Base-by-base conservation (phyloP, 306 rosid species). In the Astragalus membranaceus region DNA sequence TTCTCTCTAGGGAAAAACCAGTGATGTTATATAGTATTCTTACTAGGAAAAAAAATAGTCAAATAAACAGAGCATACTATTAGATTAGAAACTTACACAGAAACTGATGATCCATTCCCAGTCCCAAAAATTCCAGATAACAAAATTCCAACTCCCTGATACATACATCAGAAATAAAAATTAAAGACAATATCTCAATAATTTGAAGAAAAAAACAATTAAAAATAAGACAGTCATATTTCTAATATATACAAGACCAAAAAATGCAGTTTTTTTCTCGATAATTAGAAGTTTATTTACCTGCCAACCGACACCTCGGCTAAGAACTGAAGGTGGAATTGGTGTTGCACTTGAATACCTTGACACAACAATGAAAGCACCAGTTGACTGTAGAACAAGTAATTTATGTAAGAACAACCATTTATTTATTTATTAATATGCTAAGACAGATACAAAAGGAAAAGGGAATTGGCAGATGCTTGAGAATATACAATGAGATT, bases 271-370 rank as follows among this genome's bases (percentile, higher is more conserved):
- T 20, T 20, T 20, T 20, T 20, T 20, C 2, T 2, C 23, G 23
- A 20, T 20, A 20, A 20, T 20, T 20, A 20, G 23, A 20, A 20
- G 23, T 2, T 20, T 20, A 29, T 61, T 55, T 85, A 92, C 98
- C 97, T 93, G 98, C 98, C 98, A 93, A 72, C 98, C 98, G 15
- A 92, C 86, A 29, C 98, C 98, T 0, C 98, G 96, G 84, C 98
- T 92, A 67, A 92, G 95, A 67, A 93, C 74, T 59, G 96, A 85
- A 59, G 98, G 96, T 3, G 98, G 98, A 57, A 89, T 48, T 0
- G 96, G 97, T 76, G 98, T 93, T 67, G 98, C 98, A 80, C 96
- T 90, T 30, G 97, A 96, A 62, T 85, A 90, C 78, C 98, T 85
- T 44, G 97, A 82, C 69, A 86, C 96, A 12, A 97, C 97, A 61